Conservation (phyloP, 768 basidiomycete genomes). For the Asterophora lycoperdoides region DNA sequence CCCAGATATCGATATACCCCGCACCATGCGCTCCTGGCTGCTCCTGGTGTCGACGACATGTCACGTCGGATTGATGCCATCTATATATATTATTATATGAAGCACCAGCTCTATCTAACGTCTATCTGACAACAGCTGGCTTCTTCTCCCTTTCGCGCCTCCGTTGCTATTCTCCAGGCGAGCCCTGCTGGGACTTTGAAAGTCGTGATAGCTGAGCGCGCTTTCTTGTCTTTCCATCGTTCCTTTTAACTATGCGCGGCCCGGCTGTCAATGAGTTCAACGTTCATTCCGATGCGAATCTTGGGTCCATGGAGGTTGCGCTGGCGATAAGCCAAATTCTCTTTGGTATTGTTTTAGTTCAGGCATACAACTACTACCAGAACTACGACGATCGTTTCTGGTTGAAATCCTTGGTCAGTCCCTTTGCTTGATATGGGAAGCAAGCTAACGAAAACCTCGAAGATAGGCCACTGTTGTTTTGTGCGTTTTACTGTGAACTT, state of each 20-base stretch:
- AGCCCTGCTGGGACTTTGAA: conserved; percentile 8
- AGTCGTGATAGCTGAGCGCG: conserved; percentile 7
- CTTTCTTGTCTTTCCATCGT: neutral
- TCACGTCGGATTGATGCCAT: neutral
- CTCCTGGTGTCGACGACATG: too few species aligned
- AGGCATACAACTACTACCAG: conserved; percentile 15
- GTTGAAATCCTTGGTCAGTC: conserved; percentile 12
- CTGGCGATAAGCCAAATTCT: conserved; percentile 10
- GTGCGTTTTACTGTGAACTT: neutral
- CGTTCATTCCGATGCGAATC: conserved; percentile 4
- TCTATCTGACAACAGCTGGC: neutral
- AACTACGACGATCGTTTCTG: conserved; percentile 6
- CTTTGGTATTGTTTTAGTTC: conserved; percentile 10
- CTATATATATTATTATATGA: neutral
- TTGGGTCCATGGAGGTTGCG: conserved; percentile 13
- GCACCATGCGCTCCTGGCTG: too few species aligned
- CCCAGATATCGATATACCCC: too few species aligned
- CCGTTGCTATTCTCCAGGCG: conserved; percentile 6
- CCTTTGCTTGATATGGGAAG: neutral
- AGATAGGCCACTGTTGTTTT: neutral
- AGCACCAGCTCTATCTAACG: too few species aligned
- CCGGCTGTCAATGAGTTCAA: neutral
- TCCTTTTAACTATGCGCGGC: neutral
- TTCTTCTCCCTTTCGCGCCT: neutral
- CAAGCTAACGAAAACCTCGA: neutral